These are phyloP conservation scores for Diophrys appendiculata DNA, from an alignment of 73 alveolate genomes.

Conservation along the genomic window DNA sequence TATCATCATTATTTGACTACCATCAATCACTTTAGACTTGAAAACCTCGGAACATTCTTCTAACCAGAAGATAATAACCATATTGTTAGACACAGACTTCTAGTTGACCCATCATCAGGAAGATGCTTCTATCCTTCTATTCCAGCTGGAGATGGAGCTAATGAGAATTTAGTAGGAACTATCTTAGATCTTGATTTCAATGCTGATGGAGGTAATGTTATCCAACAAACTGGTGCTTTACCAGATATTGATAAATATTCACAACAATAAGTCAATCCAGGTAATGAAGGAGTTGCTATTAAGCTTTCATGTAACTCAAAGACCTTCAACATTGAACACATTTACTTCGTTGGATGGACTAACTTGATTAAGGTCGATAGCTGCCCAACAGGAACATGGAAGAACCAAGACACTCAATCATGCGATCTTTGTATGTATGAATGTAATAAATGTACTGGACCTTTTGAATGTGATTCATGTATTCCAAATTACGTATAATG, in stretches of 20 bases:
- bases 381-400: not conserved
- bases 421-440: not conserved
- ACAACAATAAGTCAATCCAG: not conserved
- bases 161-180: not conserved
- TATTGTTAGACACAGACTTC: not conserved
- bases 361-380: not conserved
- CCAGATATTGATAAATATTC: not conserved
- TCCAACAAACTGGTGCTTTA: too few relatives aligned
- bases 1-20: not conserved
- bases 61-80: not conserved
- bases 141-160: not conserved
- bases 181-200: not conserved
- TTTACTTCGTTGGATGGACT: not conserved
- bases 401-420: not conserved
- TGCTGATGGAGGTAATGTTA: not conserved
- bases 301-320: not conserved
- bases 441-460: not conserved
- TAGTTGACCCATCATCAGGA: not conserved
- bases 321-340: not conserved
- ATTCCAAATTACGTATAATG: not conserved
- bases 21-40: not conserved
- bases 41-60: not conserved
- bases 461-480: not conserved
- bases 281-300: too few relatives aligned
- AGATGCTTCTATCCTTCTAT: not conserved